Conservation (phyloP, 257 asterid species). For the Capsicum baccatum region DNA sequence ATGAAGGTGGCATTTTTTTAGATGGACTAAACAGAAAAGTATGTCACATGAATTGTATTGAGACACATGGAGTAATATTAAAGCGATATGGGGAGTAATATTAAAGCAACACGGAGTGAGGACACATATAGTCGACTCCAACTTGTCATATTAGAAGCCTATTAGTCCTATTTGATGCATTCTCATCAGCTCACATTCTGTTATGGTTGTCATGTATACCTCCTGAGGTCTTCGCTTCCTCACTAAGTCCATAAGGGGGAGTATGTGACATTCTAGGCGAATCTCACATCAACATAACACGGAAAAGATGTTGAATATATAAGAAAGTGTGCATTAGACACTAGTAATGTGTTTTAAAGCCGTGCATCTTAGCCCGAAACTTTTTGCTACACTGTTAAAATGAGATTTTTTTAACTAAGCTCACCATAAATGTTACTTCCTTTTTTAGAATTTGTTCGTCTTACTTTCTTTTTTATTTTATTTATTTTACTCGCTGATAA, state of each 20-base stretch:
- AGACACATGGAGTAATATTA: no score
- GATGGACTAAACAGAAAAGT: no score
- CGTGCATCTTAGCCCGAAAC: background rate
- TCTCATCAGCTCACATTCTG: background rate
- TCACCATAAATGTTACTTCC: background rate
- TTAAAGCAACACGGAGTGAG: background rate
- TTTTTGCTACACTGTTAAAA: background rate
- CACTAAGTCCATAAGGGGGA: background rate
- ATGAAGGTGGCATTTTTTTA: no score
- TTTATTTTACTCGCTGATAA: no score
- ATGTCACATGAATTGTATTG: no score
- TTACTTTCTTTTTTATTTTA: no score
- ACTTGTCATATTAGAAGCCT: background rate
- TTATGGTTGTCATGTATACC: background rate
- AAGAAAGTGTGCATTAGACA: no score
- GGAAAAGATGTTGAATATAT: no score
- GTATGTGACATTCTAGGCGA: background rate
- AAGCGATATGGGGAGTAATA: background rate
- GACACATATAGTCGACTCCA: background rate
- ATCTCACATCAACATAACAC: background rate
- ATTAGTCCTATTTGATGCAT: background rate
- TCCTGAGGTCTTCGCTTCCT: background rate
- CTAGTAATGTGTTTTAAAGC: no score
- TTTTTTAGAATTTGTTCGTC: no score
- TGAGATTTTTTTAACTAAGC: background rate